Evolutionary conservation across 176 grass and related monocot species (phyloP).

Genomic region (Elaeis guineensis): DNA sequence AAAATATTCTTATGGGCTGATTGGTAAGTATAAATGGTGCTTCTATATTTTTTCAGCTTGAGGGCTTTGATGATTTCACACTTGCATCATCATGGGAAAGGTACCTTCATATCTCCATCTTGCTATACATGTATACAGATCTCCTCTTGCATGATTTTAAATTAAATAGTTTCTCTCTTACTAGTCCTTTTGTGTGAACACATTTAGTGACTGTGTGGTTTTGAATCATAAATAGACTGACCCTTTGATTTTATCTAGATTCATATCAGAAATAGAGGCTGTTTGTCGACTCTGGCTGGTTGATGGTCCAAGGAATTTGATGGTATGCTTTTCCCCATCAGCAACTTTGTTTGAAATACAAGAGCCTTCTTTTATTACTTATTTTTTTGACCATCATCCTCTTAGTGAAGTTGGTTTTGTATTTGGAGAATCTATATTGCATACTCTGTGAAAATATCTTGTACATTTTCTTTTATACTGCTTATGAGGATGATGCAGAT

Average conservation of each 20-base stretch:
- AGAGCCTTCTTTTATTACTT: too few species aligned
- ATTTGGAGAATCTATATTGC: too few species aligned
- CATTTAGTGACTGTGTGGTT: slow-evolving; percentile 3
- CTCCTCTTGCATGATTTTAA: slow-evolving; percentile 6
- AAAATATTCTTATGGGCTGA: too few species aligned
- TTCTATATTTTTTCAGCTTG: slow-evolving; percentile 31
- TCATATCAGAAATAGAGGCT: slow-evolving; percentile 97
- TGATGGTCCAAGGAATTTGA: slow-evolving; percentile 74
- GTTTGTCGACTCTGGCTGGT: slow-evolving; percentile 85
- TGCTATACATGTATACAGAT: slow-evolving; percentile 5
- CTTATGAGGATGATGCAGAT: too few species aligned
- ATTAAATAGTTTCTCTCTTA: neutral
- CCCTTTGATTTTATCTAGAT: slow-evolving; percentile 33
- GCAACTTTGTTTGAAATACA: too few species aligned
- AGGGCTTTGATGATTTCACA: slow-evolving; percentile 89
- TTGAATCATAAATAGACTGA: neutral
- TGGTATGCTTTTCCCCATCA: slow-evolving; percentile 42
- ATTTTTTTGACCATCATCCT: too few species aligned
- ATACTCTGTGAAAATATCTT: too few species aligned
- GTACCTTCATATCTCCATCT: slow-evolving; percentile 23
- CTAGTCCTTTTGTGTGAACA: neutral
- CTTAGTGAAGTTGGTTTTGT: too few species aligned
- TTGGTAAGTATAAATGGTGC: too few species aligned
- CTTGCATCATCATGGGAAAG: slow-evolving; percentile 97
- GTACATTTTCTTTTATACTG: too few species aligned